Conservation (phyloP, 2,329 filamentous ascomycete genomes). For the Phialocephala subalpina region DNA sequence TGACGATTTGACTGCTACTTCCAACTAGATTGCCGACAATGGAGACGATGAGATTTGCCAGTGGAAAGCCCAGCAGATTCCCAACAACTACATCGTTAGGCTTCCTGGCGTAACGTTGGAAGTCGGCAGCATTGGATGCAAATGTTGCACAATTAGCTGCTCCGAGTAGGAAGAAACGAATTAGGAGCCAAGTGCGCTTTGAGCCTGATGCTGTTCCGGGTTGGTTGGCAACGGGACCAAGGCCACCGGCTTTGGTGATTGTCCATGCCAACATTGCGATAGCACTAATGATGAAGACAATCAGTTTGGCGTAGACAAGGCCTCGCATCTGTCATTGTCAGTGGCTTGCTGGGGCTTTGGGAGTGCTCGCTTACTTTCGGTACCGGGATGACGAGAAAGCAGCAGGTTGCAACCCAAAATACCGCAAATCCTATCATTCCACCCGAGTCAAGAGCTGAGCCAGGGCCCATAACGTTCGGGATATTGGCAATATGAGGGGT, state of each 20-base stretch:
- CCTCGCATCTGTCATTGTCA: slow-evolving; percentile 42
- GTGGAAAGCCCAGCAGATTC: slow-evolving; percentile 51
- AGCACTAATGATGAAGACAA: slow-evolving; percentile 48
- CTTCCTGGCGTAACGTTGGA: slow-evolving; percentile 51
- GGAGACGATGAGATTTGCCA: slow-evolving; percentile 47
- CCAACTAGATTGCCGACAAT: slow-evolving; percentile 51
- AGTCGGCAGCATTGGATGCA: slow-evolving; percentile 52
- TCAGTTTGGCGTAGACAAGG: slow-evolving; percentile 47
- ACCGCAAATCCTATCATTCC: slow-evolving; percentile 52
- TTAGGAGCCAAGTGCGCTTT: slow-evolving; percentile 47
- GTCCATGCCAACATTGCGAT: slow-evolving; percentile 51
- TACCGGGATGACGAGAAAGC: slow-evolving; percentile 49
- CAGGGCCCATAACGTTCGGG: slow-evolving; percentile 49
- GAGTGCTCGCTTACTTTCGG: slow-evolving; percentile 40
- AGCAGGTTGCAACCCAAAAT: slow-evolving; percentile 51
- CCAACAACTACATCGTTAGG: slow-evolving; percentile 51
- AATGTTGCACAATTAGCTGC: slow-evolving; percentile 48
- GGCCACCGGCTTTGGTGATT: slow-evolving; percentile 44
- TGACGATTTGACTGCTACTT: slow-evolving; percentile 43
- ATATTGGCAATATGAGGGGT: slow-evolving; percentile 51
- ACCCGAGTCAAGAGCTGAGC: slow-evolving; percentile 50
- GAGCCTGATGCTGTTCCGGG: slow-evolving; percentile 44
- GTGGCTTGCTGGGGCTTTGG: slow-evolving; percentile 33
- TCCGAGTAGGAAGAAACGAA: slow-evolving; percentile 48
- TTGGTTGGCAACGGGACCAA: slow-evolving; percentile 41